Base-by-base conservation (phyloP, 352 stramenopile species). In the Phytophthora tubulina region DNA sequence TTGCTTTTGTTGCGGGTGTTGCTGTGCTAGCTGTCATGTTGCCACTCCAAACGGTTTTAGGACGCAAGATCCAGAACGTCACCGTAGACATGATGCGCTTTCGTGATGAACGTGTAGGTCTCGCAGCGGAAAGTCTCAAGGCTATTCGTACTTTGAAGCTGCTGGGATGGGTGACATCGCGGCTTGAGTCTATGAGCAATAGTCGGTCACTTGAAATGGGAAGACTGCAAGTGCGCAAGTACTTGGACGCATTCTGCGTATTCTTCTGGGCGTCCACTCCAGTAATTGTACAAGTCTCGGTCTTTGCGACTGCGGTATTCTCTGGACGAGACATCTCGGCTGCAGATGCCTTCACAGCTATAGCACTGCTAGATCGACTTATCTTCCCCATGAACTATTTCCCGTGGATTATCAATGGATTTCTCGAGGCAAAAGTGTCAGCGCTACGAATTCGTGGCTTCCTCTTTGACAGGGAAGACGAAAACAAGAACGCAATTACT, bases 381-480 rank as follows among this genome's bases (percentile, higher is more conserved):
- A 93, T 98, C 30, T 96, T 94, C 57, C 92, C 92, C 1, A 97
- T 98, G 84, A 97, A 97, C 49, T 95, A 95, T 44, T 96, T 97
- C 30, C 91, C 91, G 17, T 97, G 91, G 90, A 95, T 98, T 69
- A 89, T 97, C 63, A 97, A 96, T 36, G 90, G 90, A 5, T 90
- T 97, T 54, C 76, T 97, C 0, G 92, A 98, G 60, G 91, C 91
- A 4, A 77, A 71, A 6, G 89, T 98, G 7, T 98, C 92, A 42
- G 89, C 85, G 10, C 60, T 89, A 14, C 85, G 92, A 15, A 85
- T 97, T 39, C 81, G 89, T 17, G 63, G 58, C 31, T 97, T 92
- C 35, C 67, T 97, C 6, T 94, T 97, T 41, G 62, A 63, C 49
- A 58, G 56, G 63, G 44, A 60, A 45, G 48, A 67, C 11, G 21